Conservation (phyloP, 129 eudicot genomes). For the Heracleum sosnowskyi region DNA sequence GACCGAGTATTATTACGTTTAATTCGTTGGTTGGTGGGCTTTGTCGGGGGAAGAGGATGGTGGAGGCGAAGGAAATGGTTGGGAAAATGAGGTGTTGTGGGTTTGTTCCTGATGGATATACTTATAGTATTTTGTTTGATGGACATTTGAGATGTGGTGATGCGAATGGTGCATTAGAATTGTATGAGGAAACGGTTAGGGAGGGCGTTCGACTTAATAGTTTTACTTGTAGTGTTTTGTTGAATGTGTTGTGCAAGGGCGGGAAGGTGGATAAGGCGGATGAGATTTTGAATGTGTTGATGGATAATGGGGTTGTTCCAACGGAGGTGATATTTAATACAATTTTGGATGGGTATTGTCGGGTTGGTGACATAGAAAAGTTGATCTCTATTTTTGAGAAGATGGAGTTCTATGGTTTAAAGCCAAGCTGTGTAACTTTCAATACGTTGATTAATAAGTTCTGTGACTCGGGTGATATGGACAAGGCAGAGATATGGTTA, state of each 20-base stretch:
- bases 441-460: conserved; percentile 14
- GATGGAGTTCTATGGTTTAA: conserved; percentile 12
- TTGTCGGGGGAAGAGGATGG: conserved; percentile 11
- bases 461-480: conserved; percentile 16
- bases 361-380: conserved; percentile 15
- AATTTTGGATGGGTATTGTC: conserved; percentile 15
- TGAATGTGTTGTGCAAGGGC: conserved; percentile 15
- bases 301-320: conserved; percentile 12
- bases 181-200: conserved; percentile 9
- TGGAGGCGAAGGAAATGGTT: conserved; percentile 14
- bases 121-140: conserved; percentile 13
- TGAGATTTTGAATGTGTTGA: conserved; percentile 10
- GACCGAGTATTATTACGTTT: conserved; percentile 6
- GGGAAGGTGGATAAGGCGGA: conserved; percentile 14
- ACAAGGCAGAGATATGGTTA: conserved; percentile 18
- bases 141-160: conserved; percentile 12
- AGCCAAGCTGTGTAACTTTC: conserved; percentile 3
- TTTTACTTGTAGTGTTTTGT: conserved; percentile 13
- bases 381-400: not conserved
- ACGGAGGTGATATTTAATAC: conserved; percentile 17
- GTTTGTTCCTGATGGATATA: conserved; percentile 16
- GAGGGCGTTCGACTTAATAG: conserved; percentile 4
- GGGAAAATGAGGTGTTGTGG: conserved; percentile 10
- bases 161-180: conserved; percentile 8
- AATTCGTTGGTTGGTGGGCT: conserved; percentile 9